Evolutionary conservation across 2,329 filamentous ascomycete species (phyloP), one percentile per base, ranked within the genome.

Genomic region (Xylariaceae sp.): DNA sequence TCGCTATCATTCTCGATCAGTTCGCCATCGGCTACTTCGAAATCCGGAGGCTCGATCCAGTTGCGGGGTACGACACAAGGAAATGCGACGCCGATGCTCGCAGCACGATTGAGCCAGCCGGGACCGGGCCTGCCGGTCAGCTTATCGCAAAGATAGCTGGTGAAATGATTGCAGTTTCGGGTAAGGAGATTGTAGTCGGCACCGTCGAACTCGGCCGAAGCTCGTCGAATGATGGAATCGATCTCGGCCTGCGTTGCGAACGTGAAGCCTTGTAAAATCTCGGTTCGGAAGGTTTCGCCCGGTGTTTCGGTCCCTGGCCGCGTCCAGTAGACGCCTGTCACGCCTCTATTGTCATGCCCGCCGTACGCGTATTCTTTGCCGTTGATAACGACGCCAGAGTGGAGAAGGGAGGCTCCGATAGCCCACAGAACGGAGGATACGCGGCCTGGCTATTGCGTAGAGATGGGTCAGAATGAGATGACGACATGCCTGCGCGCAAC

Each of bases 91-190:
- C 89, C 89, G 59, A 95, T 89, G 62, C 81, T 86, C n/a, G 89
- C 89, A 1, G 89, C 89, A 53, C 89, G 81, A 66, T 95, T 95
- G 51, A 95, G 74, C 87, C 89, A 95, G 19, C 71, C 72, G 0
- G 89, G 89, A 0, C 87, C 87, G 1, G 83, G 74, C 45, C 81
- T 79, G 4, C 85, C 83, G 1, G 88, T 92, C 52, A 95, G 77
- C 61, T 81, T 81, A 68, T 86, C 77, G 71, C 87, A 91, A 19
- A 95, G 78, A 64, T 87, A 83, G 26, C 83, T 84, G 2, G 89
- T 92, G 69, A 95, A 95, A 69, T 95, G 89, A 69, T 95, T 95
- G 78, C 89, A 95, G 71, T 95, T 95, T 63, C 84, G 84, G 26
- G 85, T 90, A 44, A 95, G 77, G 11, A 95, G 80, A 65, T 94